phyloP scores from a whole-genome alignment of 352 stramenopile species.

The Phytopythium litorale region DNA sequence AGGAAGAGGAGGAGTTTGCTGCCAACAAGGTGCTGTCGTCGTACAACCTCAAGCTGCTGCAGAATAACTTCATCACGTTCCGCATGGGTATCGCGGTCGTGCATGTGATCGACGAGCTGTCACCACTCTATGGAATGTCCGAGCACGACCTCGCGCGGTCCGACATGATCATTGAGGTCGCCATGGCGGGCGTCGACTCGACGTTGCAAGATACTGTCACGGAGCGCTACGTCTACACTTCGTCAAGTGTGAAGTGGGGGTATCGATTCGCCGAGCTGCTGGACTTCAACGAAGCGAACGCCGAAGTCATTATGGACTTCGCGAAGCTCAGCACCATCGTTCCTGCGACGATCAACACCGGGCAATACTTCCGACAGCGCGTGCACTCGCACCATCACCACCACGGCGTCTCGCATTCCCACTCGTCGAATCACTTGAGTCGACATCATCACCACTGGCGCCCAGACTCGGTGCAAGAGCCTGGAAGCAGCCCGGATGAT shows the following conservation, averaged over 20 bases:
- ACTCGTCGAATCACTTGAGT: background rate
- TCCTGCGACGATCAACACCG: conserved; percentile 42
- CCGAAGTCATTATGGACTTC: conserved; percentile 80
- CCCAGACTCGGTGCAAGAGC: background rate
- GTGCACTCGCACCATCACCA: conserved; percentile 9
- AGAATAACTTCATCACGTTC: conserved; percentile 87
- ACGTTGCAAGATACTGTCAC: conserved; percentile 82
- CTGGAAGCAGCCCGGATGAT: background rate
- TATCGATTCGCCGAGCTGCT: conserved; percentile 73
- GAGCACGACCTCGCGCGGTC: conserved; percentile 50
- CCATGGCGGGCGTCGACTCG: conserved; percentile 77
- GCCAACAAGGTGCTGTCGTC: conserved; percentile 50
- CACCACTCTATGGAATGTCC: conserved; percentile 59
- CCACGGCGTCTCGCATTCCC: background rate
- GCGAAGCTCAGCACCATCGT: conserved; percentile 66
- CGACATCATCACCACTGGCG: background rate
- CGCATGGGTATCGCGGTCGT: conserved; percentile 79
- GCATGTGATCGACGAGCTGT: conserved; percentile 71
- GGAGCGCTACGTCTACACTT: conserved; percentile 75
- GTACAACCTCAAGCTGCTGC: conserved; percentile 75
- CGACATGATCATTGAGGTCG: conserved; percentile 75
- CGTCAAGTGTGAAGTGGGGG: conserved; percentile 57
- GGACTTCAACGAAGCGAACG: conserved; percentile 61
- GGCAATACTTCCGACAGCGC: conserved; percentile 34
- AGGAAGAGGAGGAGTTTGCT: conserved; percentile 17